Base-by-base conservation (phyloP, 805 yeast genomes). In the Cyberlindnera mississippiensis region DNA sequence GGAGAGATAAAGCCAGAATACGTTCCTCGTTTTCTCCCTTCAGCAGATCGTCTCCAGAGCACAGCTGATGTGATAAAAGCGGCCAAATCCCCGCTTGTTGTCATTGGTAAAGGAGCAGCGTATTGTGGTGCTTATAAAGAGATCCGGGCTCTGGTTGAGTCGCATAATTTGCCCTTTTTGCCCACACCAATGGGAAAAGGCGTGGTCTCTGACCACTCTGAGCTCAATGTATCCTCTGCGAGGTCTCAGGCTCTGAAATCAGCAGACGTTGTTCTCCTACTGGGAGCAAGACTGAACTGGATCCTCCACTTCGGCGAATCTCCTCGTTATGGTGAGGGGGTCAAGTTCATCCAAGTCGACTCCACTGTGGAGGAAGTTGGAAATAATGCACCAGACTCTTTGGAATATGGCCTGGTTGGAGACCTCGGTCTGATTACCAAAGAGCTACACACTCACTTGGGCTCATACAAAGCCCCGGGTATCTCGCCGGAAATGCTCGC, bases 151-250 rank as follows among this genome's bases (percentile, higher is more conserved):
- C 67, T 82, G 37, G 68, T 82, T 15, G 38, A 56, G 6, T 28
- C 40, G 1, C 73, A 76, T 38, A 52, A 63, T 9, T 37, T 82
- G 2, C 76, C 83, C 1, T 82, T 82, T 50, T 53, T 82, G 37
- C 86, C 89, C 9, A 82, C 89, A 0, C 88, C 90, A 3, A 82
- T 82, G 90, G 90, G 85, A 0, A 82, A 82, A 58, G 90, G 90
- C 9, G 76, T 82, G 1, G 61, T 82, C 1, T 64, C 75, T 3
- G 90, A 82, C 53, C 49, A 59, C 3, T 58, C 62, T 30, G 53
- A 51, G 0, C 55, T 68, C 26, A 82, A 82, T 49, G 69, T 78
- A 12, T 73, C 84, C 0, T 77, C 85, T 3, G 85, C 85, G 4
- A 65, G 89, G 42, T 77, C 86, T 0, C 62, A 66, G n/a, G 85